Percentiles rank a stretch among this genome's conserved stretches.
Evolutionary conservation across 495 filamentous ascomycete species (phyloP).

Genomic region (Astrothelium subdiscretum): DNA sequence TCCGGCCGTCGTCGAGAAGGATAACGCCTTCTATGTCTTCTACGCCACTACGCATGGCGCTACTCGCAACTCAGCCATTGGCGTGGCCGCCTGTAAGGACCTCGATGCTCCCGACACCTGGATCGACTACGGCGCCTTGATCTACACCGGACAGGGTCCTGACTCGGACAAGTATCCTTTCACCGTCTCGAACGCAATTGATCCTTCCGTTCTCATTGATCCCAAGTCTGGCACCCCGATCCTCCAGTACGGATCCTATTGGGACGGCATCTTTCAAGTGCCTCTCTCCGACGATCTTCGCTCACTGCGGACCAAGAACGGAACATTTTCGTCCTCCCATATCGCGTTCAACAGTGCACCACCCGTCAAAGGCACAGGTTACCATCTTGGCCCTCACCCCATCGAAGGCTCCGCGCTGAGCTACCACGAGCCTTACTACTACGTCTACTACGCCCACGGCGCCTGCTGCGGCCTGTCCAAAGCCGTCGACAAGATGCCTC

Average conservation of each 20-base stretch:
- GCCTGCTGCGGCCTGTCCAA: conserved; percentile 46
- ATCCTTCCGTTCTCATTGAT: conserved; percentile 45
- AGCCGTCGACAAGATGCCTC: conserved; percentile 34
- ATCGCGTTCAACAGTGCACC: conserved; percentile 29
- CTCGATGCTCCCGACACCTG: conserved; percentile 46
- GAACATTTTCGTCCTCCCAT: not conserved
- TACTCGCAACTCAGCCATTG: conserved; percentile 49
- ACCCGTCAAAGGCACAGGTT: conserved; percentile 37
- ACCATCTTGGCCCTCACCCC: conserved; percentile 39
- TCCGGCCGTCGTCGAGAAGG: conserved; percentile 48
- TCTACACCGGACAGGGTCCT: conserved; percentile 16
- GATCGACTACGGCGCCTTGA: conserved; percentile 40
- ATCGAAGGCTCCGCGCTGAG: conserved; percentile 55
- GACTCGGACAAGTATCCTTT: conserved; percentile 18
- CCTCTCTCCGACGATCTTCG: not conserved
- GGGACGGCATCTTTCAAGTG: conserved; percentile 53
- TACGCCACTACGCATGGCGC: conserved; percentile 55
- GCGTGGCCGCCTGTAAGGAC: conserved; percentile 50
- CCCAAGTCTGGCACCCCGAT: conserved; percentile 32
- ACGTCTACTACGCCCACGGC: conserved; percentile 65
- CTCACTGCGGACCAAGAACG: not conserved
- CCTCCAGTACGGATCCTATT: conserved; percentile 61
- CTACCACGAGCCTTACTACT: conserved; percentile 87
- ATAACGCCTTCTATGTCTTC: conserved; percentile 53
- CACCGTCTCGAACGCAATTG: conserved; percentile 48